These are phyloP conservation scores for Ascochyta lentis DNA, from an alignment of 2,329 filamentous ascomycete species.

Conservation along the genomic window DNA sequence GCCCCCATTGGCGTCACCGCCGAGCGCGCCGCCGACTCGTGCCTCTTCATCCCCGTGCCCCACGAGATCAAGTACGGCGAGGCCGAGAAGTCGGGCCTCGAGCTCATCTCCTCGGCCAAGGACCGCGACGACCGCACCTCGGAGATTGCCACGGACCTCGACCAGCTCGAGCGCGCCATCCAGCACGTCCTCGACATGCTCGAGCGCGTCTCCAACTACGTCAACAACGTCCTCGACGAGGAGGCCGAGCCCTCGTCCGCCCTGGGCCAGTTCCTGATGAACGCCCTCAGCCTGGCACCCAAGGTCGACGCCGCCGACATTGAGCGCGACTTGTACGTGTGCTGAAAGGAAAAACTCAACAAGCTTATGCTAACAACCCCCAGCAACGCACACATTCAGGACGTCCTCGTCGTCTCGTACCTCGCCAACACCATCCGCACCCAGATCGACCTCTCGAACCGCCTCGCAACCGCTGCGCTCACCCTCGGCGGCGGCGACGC, in stretches of 20 bases:
- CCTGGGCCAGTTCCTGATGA: slow-evolving; percentile 93
- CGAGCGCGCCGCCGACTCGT: slow-evolving; percentile 93
- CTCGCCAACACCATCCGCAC: slow-evolving; percentile 98
- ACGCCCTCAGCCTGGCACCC: slow-evolving; percentile 87
- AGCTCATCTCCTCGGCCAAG: slow-evolving; percentile 83
- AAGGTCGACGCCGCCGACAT: slow-evolving; percentile 92
- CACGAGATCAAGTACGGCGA: slow-evolving; percentile 92
- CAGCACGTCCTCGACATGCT: slow-evolving; percentile 89
- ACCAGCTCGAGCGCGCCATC: slow-evolving; percentile 82
- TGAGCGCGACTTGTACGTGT: slow-evolving; percentile 84
- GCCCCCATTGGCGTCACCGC: slow-evolving; percentile 93
- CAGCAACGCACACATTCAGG: slow-evolving; percentile 98
- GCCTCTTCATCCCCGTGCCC: slow-evolving; percentile 95
- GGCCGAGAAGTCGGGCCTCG: slow-evolving; percentile 76
- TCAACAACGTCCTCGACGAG: slow-evolving; percentile 93
- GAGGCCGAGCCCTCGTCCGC: slow-evolving; percentile 88
- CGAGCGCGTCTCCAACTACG: slow-evolving; percentile 89
- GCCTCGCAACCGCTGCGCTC: slow-evolving; percentile 72
- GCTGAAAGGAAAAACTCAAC: background rate
- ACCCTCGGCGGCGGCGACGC: slow-evolving; percentile 55
- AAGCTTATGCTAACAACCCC: slow-evolving; percentile 34
- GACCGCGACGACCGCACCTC: slow-evolving; percentile 77
- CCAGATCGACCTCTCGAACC: slow-evolving; percentile 97
- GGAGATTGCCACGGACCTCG: slow-evolving; percentile 83
- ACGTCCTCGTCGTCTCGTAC: slow-evolving; percentile 97